Evolutionary conservation across 805 yeast species (phyloP).

Genomic region (Nakazawaea pomicola): DNA sequence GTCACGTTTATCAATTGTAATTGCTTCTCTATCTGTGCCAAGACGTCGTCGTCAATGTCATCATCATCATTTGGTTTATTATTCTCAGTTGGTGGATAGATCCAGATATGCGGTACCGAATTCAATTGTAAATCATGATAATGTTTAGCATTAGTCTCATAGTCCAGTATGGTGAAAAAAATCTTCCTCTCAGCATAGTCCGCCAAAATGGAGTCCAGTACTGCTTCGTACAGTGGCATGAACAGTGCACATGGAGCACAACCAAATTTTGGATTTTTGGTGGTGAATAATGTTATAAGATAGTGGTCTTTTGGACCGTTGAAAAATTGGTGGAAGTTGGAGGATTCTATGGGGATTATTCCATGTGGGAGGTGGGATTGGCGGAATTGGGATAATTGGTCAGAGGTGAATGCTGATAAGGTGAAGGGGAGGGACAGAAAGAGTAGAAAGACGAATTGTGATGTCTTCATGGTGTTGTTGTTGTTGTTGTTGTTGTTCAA

Average conservation of each 20-base stretch:
- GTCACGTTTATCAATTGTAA: constrained; percentile 12
- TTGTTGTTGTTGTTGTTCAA: too few relatives aligned
- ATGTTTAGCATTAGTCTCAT: constrained; percentile 34
- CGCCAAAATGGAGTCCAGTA: constrained; percentile 36
- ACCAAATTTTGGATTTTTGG: constrained; percentile 33
- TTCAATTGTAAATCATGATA: constrained; percentile 37
- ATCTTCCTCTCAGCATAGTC: constrained; percentile 39
- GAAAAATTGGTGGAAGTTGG: constrained; percentile 33
- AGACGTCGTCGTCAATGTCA: constrained; percentile 21
- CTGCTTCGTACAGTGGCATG: constrained; percentile 33
- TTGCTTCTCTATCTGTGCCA: constrained; percentile 11
- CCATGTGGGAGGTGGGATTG: too few relatives aligned
- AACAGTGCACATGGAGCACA: constrained; percentile 47
- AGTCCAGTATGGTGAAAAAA: constrained; percentile 48
- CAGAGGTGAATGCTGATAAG: neutral
- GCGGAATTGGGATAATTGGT: neutral
- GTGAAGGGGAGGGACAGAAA: constrained; percentile 1
- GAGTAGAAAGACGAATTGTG: too few relatives aligned
- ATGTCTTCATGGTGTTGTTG: neutral
- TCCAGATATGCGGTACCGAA: constrained; percentile 64
- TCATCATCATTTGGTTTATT: constrained; percentile 14
- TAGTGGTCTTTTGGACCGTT: constrained; percentile 48
- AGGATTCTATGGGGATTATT: constrained; percentile 36
- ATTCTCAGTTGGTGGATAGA: constrained; percentile 40
- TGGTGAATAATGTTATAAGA: constrained; percentile 48